phyloP scores from a whole-genome alignment of 352 stramenopile species.

The Phytophthora hibernalis region DNA sequence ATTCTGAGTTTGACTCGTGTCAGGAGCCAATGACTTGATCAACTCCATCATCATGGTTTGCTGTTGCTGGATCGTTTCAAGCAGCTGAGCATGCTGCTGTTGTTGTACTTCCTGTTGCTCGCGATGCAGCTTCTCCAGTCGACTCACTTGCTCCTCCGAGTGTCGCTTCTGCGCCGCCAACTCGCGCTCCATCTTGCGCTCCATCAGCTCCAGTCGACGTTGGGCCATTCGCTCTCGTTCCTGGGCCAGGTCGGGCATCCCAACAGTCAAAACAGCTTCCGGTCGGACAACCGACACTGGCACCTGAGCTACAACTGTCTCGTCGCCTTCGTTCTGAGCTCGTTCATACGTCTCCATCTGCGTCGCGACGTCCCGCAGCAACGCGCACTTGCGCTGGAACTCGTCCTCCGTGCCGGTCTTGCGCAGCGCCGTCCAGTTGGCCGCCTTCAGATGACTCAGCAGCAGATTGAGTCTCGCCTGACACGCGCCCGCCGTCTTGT shows the following conservation, averaged over 20 bases:
- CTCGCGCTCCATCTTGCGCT: conserved; percentile 38
- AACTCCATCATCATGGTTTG: conserved; percentile 39
- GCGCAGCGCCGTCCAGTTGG: conserved; percentile 31
- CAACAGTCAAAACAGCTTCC: not conserved
- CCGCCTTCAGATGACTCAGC: conserved; percentile 25
- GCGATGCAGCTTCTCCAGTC: conserved; percentile 28
- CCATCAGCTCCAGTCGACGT: conserved; percentile 34
- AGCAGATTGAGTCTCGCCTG: conserved; percentile 33
- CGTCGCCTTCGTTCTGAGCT: not conserved
- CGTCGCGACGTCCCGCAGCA: conserved; percentile 24
- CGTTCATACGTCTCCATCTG: conserved; percentile 11
- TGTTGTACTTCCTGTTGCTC: conserved; percentile 36
- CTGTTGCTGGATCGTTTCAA: conserved; percentile 39
- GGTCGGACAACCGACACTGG: not conserved
- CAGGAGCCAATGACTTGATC: conserved; percentile 27
- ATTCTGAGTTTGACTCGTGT: not conserved
- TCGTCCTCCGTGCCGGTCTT: conserved; percentile 37
- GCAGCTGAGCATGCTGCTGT: conserved; percentile 30
- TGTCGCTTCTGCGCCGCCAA: conserved; percentile 33
- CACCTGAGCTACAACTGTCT: not conserved
- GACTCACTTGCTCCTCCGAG: conserved; percentile 36
- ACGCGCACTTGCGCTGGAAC: conserved; percentile 26
- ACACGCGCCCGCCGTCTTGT: conserved; percentile 40
- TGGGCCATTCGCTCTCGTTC: conserved; percentile 25
- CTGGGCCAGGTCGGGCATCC: not conserved